Evolutionary conservation across 352 stramenopile genomes (phyloP), one percentile per base, ranked within the genome.

Genomic region (Peronospora tabacina): DNA sequence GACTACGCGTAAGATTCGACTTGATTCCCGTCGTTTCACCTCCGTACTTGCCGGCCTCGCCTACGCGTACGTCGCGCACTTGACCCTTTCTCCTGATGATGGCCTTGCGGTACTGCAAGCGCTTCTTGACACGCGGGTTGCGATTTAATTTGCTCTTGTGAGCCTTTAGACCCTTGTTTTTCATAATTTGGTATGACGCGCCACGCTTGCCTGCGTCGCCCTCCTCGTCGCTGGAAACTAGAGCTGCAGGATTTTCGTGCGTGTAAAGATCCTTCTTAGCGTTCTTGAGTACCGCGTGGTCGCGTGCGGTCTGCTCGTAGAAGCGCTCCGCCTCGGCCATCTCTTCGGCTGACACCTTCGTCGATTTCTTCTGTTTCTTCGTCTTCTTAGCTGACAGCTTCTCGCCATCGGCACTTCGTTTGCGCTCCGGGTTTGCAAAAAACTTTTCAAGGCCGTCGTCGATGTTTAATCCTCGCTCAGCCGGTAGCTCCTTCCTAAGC

Each of bases 71-170:
- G 53, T 98, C 90, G 50, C 94, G 85, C 38, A 99, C 95, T 49
- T 98, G 91, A 70, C 96, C 96, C 75, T 98, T 98, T 67, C 95
- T 82, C 58, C 90, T 75, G 60, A 98, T 98, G 22, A 98, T 64
- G n/a, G 95, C 95, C 75, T 98, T 98, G 51, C 91, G 82, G 76
- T 97, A 99, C 66, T 98, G 89, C 63, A 98, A 67, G 47, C 96
- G 80, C 66, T 99, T 99, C 85, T 98, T 99, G 44, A 98, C 89
- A 57, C 96, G 90, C 43, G 96, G 96, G 67, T 99, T 99, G 36
- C 96, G 84, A 72, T 98, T 98, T 49, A 98, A 75, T 68, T 98
- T 99, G 70, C 81, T 95, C 72, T 98, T 98, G 81, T 98, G 95
- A 20, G 96, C 79, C 55, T 97, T 97, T 46, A 99, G 76, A 7